Percentiles rank a stretch among this genome's conserved stretches.
phyloP scores from a whole-genome alignment of 139 green algal species.

The Chlamydomonas sp. region DNA sequence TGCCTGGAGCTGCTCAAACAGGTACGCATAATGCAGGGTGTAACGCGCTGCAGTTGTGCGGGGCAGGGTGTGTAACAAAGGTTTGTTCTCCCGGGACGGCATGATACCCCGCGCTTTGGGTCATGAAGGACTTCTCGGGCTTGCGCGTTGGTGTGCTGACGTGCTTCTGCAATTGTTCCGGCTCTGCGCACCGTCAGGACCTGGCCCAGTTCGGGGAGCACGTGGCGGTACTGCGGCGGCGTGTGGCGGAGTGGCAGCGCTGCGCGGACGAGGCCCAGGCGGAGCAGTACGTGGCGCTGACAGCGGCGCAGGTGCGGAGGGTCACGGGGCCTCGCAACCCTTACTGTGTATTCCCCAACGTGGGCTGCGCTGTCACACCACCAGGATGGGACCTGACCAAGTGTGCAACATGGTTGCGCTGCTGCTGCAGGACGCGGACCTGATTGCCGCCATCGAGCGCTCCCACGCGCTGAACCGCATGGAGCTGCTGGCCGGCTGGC shows the following conservation, averaged over 20 bases:
- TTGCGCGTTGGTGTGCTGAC: background rate
- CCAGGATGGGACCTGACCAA: too few species aligned
- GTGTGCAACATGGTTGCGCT: too few species aligned
- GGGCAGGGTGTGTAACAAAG: background rate
- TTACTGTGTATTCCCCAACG: too few species aligned
- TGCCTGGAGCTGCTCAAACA: conserved; percentile 18
- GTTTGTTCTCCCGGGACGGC: background rate
- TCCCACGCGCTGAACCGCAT: conserved; percentile 33
- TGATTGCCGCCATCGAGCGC: conserved; percentile 23
- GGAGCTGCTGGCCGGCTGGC: conserved; percentile 44
- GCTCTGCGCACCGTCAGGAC: background rate
- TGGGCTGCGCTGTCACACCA: too few species aligned
- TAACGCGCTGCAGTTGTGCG: background rate
- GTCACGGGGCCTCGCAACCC: too few species aligned
- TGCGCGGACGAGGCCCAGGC: conserved; percentile 12
- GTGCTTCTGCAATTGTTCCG: background rate
- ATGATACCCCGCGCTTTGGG: too few species aligned
- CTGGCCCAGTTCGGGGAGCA: background rate
- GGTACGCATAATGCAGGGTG: background rate
- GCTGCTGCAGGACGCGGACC: conserved; percentile 6
- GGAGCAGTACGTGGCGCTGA: conserved; percentile 34
- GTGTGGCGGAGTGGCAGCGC: conserved; percentile 15
- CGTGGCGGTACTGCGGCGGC: background rate
- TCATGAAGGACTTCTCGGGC: background rate
- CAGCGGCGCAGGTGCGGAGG: background rate